Percentiles rank a stretch among this genome's conserved stretches.
Conservation (phyloP, 192 early-diverging fungal species). For the Umbelopsis sp. region DNA sequence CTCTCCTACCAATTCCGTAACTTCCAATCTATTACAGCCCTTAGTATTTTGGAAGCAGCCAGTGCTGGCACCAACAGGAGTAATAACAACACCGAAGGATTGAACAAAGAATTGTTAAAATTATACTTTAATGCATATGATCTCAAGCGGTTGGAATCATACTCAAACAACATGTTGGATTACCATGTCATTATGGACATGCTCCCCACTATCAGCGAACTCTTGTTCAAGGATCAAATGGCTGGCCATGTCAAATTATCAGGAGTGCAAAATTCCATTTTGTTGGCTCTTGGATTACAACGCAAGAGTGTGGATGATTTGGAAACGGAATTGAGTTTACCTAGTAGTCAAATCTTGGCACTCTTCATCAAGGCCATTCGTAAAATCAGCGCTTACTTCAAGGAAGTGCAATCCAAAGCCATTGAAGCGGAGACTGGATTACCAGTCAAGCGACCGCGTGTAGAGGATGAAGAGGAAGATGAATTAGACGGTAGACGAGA, state of each 20-base stretch:
- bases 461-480: conserved; percentile 35
- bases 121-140: conserved; percentile 76
- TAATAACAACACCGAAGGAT: conserved; percentile 21
- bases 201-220: conserved; percentile 75
- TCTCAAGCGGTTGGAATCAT: conserved; percentile 94
- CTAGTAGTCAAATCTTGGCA: conserved; percentile 85
- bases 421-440: conserved; percentile 43
- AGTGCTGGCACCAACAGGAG: conserved; percentile 48
- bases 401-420: conserved; percentile 55
- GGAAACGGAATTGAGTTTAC: conserved; percentile 84
- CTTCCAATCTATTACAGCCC: conserved; percentile 79
- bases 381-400: conserved; percentile 77
- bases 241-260: conserved; percentile 68
- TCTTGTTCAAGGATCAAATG: conserved; percentile 77
- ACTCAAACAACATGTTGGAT: conserved; percentile 94
- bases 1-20: conserved; percentile 86
- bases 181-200: conserved; percentile 97
- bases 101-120: conserved; percentile 37
- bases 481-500: conserved; percentile 39
- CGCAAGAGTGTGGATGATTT: conserved; percentile 89
- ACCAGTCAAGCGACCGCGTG: conserved; percentile 12
- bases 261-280: conserved; percentile 83
- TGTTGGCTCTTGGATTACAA: conserved; percentile 91
- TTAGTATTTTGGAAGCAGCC: conserved; percentile 83
- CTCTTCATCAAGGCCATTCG: conserved; percentile 93